A percentile compares a stretch with the other conserved stretches of the same genome.
phyloP scores from a whole-genome alignment of 352 stramenopile species.

The Phytophthora rubi region DNA sequence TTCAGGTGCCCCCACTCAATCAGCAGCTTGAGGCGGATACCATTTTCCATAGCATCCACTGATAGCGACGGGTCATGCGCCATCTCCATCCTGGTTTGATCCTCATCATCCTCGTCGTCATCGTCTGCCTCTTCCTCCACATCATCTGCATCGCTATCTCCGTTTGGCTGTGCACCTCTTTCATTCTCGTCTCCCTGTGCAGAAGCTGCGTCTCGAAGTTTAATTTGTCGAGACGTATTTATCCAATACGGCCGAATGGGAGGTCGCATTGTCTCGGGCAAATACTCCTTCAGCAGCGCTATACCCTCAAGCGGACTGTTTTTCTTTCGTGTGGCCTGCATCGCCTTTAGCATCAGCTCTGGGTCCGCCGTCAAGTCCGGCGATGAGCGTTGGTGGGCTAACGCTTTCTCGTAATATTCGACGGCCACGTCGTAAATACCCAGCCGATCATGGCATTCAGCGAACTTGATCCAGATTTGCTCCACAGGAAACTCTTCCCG shows the following conservation, averaged over 20 bases:
- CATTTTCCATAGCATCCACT: slow-evolving; percentile 88
- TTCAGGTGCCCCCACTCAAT: slow-evolving; percentile 85
- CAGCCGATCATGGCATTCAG: slow-evolving; percentile 75
- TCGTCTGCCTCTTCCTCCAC: slow-evolving; percentile 68
- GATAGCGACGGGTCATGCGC: slow-evolving; percentile 77
- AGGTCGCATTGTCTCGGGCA: slow-evolving; percentile 70
- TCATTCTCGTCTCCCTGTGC: slow-evolving; percentile 14
- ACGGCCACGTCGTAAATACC: slow-evolving; percentile 70
- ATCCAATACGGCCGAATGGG: slow-evolving; percentile 89
- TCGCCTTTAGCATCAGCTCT: slow-evolving; percentile 70
- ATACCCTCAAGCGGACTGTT: slow-evolving; percentile 61
- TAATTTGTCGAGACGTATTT: slow-evolving; percentile 44
- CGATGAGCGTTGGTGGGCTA: slow-evolving; percentile 57
- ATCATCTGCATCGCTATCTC: slow-evolving; percentile 44
- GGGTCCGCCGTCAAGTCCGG: slow-evolving; percentile 63
- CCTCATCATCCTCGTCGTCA: slow-evolving; percentile 55
- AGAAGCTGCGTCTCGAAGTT: slow-evolving; percentile 26
- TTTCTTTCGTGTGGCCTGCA: slow-evolving; percentile 67
- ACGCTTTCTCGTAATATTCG: slow-evolving; percentile 80
- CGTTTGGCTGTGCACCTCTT: slow-evolving; percentile 11
- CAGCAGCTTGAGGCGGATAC: slow-evolving; percentile 77
- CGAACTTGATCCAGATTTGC: slow-evolving; percentile 85
- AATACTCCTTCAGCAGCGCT: slow-evolving; percentile 55
- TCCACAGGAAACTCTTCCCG: slow-evolving; percentile 77
- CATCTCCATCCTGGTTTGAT: slow-evolving; percentile 62